phyloP scores from a whole-genome alignment of 2,329 filamentous ascomycete species.

The Aspergillus bombycis region DNA sequence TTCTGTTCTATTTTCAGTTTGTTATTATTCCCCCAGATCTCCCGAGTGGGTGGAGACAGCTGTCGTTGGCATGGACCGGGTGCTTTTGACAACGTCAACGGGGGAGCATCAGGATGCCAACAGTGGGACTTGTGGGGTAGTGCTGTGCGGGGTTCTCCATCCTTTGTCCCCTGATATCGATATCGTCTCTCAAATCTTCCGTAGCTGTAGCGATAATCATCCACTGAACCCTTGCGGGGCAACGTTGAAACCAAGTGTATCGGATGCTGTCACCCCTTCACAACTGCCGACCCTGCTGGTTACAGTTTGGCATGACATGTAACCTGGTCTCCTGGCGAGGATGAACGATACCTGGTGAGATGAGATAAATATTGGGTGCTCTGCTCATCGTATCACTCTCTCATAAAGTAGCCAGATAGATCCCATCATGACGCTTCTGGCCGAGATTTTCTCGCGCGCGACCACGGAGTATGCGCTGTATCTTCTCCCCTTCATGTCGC shows the following conservation, averaged over 20 bases:
- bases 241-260: not conserved
- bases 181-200: not conserved
- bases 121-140: not conserved
- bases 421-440: not conserved
- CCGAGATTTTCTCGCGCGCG: not conserved
- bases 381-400: not conserved
- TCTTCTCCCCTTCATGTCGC: not conserved
- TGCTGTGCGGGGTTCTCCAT: not conserved
- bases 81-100: too few relatives aligned
- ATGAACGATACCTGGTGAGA: not conserved
- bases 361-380: not conserved
- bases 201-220: not conserved
- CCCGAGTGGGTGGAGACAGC: not conserved
- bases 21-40: not conserved
- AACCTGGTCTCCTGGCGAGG: not conserved
- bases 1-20: not conserved
- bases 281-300: not conserved
- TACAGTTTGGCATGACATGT: not conserved
- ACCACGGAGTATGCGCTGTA: not conserved
- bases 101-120: not conserved
- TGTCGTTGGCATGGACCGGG: not conserved
- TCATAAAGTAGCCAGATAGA: not conserved
- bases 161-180: not conserved
- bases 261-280: not conserved
- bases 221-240: not conserved